Conservation (phyloP, 1,284 basidiomycete species). For the Anthracocystis walkeri region DNA sequence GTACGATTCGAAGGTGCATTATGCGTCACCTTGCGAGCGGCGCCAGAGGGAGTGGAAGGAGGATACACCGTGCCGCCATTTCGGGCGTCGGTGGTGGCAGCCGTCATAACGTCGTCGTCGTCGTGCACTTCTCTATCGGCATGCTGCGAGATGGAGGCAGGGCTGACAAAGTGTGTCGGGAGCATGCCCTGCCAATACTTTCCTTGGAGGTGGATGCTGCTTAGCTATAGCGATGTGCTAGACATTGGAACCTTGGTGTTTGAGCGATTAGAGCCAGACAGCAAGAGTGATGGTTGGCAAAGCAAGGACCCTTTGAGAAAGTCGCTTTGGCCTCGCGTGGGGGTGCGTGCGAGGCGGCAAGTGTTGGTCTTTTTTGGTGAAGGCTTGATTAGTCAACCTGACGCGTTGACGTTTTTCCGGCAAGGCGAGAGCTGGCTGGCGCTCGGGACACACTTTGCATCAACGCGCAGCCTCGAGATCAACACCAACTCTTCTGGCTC, state of each 20-base stretch:
- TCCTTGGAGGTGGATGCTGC: background rate
- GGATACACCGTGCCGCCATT: conserved; percentile 26
- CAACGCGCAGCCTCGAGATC: conserved; percentile 1
- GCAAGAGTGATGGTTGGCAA: too few relatives aligned
- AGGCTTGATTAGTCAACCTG: conserved; percentile 27
- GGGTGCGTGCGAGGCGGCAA: conserved; percentile 12
- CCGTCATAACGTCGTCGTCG: conserved; percentile 27
- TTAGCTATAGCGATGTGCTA: conserved; percentile 5
- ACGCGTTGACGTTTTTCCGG: conserved; percentile 3
- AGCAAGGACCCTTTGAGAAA: background rate
- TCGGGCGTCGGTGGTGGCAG: conserved; percentile 2
- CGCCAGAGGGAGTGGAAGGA: background rate
- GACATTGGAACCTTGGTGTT: background rate
- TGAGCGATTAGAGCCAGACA: background rate
- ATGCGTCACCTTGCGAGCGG: background rate
- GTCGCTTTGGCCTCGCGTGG: conserved; percentile 7
- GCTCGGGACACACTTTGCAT: conserved; percentile 27
- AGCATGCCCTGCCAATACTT: conserved; percentile 37
- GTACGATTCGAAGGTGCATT: conserved; percentile 12
- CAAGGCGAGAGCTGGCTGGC: background rate
- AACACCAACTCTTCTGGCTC: conserved; percentile 8
- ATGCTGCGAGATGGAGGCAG: conserved; percentile 26
- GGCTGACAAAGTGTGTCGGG: conserved; percentile 43
- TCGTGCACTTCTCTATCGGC: conserved; percentile 3
- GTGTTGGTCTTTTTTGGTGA: conserved; percentile 24